Evolutionary conservation across 2,329 filamentous ascomycete genomes (phyloP), one percentile per base, ranked within the genome.

Genomic region (Talaromyces sp.): DNA sequence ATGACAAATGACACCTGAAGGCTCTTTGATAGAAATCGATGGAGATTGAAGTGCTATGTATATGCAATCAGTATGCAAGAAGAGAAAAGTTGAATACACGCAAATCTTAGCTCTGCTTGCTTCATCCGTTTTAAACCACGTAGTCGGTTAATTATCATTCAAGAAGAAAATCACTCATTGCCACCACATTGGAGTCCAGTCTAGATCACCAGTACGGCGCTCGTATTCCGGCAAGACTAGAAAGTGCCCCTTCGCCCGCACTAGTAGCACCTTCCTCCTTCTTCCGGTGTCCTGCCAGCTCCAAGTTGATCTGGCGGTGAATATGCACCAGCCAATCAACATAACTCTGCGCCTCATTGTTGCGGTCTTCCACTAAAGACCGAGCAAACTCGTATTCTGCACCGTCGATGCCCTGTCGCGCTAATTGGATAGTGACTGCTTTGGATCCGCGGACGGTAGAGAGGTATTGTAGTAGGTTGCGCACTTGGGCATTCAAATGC

Each of bases 251-350:
- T 66, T 82, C 79, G 14, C 72, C 71, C 47, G 72, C 70, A 14
- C 74, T 67, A 47, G 72, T 72, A 11, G 70, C 72, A 37, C 37
- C 19, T 47, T 82, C 79, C n/a, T 82, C 80, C 66, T 78, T 80
- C 70, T 81, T 82, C 60, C 80, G 76, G 67, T 82, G 81, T 41
- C 81, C 81, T 57, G 83, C 82, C 70, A 87, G 76, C 85, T 99
- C 95, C 68, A 97, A 83, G 75, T 97, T 93, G 69, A 99, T 95
- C 70, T 91, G 89, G 72, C 94, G 90, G 79, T 99, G 95, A 68
- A 98, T 85, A 78, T 97, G 91, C 65, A 99, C 95, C 73, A 99
- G 83, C 95, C 95, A 99, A 80, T 99, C 95, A 39, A 98, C 95
- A 78, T 98, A 99, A 75, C 91, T 96, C 80, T 96, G 93, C 41